Base-by-base conservation (phyloP, 352 stramenopile species). In the Hyaloperonospora brassicae region DNA sequence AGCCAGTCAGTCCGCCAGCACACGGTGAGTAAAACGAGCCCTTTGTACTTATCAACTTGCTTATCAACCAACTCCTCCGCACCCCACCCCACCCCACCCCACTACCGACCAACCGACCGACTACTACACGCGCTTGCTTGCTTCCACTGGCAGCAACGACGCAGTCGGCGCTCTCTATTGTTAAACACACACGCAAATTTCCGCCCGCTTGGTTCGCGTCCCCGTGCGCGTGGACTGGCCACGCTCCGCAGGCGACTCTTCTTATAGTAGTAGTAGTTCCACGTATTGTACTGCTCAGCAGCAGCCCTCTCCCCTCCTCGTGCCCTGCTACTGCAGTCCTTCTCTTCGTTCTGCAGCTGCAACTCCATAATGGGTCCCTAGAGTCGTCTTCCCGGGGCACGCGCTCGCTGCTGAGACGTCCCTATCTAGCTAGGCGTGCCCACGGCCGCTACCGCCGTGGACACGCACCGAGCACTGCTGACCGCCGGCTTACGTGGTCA, bases 1-100 rank as follows among this genome's bases (percentile, higher is more conserved):
- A n/a, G n/a, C n/a, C n/a, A n/a, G n/a, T n/a, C n/a, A n/a, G n/a
- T n/a, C n/a, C 35, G 9, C 52, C 47, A 55, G 58, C 50, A 42
- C 68, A 68, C 31, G 47, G 59, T 62, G 27, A 31, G 27, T 71
- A 22, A 60, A 66, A 66, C 42, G 55, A 68, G 59, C 55, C 59
- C 55, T 72, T 72, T 68, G 63, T 71, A 68, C 63, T 71, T 71
- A 71, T 71, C 64, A 68, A 65, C 55, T 71, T 71, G 64, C 64
- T 72, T 72, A 68, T 71, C 68, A 68, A 72, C 11, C n/a, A 44
- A 31, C 27, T 7, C 59, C 60, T 72, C 55, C 63, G 63, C 59
- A 68, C 47, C 52, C n/a, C n/a, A n/a, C n/a, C n/a, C n/a, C n/a
- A n/a, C n/a, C n/a, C 66, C 58, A 68, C 66, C 68, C 55, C 64